A percentile compares a stretch with the other conserved stretches of the same genome.
Evolutionary conservation across 768 basidiomycete species (phyloP).

Genomic region (Phanerodontia chrysosporium): DNA sequence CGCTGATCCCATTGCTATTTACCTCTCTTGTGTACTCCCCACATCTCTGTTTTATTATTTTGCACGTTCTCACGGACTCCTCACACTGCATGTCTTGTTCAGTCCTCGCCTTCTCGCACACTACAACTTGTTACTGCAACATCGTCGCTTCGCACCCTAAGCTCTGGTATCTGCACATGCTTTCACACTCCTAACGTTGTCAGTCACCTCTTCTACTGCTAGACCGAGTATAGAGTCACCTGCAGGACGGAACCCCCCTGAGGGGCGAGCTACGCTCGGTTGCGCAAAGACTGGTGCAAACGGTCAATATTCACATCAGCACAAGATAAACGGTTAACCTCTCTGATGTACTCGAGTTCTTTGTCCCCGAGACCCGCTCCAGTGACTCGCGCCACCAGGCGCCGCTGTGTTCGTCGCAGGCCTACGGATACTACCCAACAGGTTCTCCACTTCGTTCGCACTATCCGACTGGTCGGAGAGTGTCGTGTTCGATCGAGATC

Average conservation of each 20-base stretch:
- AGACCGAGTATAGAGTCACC: slow-evolving; percentile 2
- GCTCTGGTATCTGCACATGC: not conserved
- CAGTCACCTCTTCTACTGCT: not conserved
- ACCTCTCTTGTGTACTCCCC: slow-evolving; percentile 10
- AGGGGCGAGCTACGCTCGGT: slow-evolving; percentile 30
- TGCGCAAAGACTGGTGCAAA: slow-evolving; percentile 39
- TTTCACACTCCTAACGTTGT: not conserved
- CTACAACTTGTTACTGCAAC: not conserved
- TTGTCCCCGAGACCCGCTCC: not conserved
- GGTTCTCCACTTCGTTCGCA: slow-evolving; percentile 67
- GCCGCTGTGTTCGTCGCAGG: not conserved
- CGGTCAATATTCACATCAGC: not conserved
- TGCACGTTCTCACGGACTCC: not conserved
- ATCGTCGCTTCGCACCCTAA: not conserved
- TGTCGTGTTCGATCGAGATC: slow-evolving; percentile 21
- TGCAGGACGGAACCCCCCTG: slow-evolving; percentile 44
- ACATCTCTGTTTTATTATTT: slow-evolving; percentile 22
- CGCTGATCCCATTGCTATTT: not conserved
- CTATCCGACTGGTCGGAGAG: slow-evolving; percentile 44
- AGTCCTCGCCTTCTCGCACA: not conserved
- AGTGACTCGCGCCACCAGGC: not conserved
- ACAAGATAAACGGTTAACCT: not conserved
- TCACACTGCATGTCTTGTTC: not conserved
- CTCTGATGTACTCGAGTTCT: not conserved
- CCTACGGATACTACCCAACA: slow-evolving; percentile 34